Base-by-base conservation (phyloP, 2,329 filamentous ascomycete species). In the Gyromitra esculenta region DNA sequence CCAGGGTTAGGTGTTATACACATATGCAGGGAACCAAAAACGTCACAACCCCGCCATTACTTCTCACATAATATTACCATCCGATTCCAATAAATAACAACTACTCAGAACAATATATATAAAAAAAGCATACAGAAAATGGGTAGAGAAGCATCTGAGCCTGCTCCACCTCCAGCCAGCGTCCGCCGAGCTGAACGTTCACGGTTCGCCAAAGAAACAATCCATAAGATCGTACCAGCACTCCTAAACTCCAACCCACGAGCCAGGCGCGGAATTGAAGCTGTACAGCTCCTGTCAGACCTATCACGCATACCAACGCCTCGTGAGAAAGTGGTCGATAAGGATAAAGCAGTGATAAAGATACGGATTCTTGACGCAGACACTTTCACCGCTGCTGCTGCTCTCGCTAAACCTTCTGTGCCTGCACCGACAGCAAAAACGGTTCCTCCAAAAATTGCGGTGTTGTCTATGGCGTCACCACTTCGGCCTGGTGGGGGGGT, bases 381-480 rank as follows among this genome's bases (percentile, higher is more conserved):
- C 79, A 88, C 87, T 0, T 85, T 91, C 3, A 83, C 85, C 1
- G 88, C 87, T 0, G 88, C 88, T 0, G 82, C 83, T 50, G 41
- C 79, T 81, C 0, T 83, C 86, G 9, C 75, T 81, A 21, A 18
- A 54, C 73, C 54, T 63, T 25, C 54, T 39, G 6, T 11, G 57
- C 50, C 66, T 11, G n/a, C 41, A 31, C 60, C 60, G 2, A 31
- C 25, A 8, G 73, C 73, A 9, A 77, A 79, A 48, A 81, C 82
- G 45, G 60, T 81, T 9, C 79, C 72, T 13, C 79, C 81, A 0
- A 86, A 86, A 48, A 84, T 88, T 0, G 87, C 85, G 2, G 84
- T 91, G 31, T 84, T 91, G 1, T 90, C 89, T 81, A 90, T 91
- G 88, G 89, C 88, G 0, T 91, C 89, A 0, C 88, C 88, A 0